Evolutionary conservation across 2,329 filamentous ascomycete species (phyloP), one percentile per base, ranked within the genome.

Genomic region (Botrytis aclada): DNA sequence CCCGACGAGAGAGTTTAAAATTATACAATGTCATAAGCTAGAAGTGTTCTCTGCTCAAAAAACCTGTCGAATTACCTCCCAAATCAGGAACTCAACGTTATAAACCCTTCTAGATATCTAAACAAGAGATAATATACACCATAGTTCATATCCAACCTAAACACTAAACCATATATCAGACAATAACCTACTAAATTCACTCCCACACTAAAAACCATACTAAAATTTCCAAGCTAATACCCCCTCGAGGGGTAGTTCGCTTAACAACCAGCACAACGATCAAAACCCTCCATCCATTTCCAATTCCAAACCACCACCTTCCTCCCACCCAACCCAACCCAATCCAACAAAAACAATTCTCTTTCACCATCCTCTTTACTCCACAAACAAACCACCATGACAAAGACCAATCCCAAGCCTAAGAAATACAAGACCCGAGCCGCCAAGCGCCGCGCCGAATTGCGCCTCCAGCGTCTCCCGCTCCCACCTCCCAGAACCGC

Each of bases 11-110:
- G 20, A n/a, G 10, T 20, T 37, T 51, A 8, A 12, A 20, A 16
- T 12, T 39, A 3, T 5, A 29, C 16, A 67, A 5, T 1, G 8
- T 10, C 25, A 41, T 56, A 0, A 32, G 1, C 16, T 1, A 56
- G 29, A 2, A 25, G 6, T 22, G 0, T 14, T 16, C 9, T 37
- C 32, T 22, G 16, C 10, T 25, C 5, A 41, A 16, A 32, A 7
- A 0, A 29, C 1, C 10, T 29, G 0, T 10, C 2, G 9, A 56
- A 4, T 8, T 18, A 7, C 16, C n/a, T 1, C 7, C 9, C 29
- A 67, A 34, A 29, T 22, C 25, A 39, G 14, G 4, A n/a, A 22
- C 22, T 9, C 18, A 67, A 8, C 25, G 37, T 8, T 10, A 4
- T 3, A 14, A 45, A 1, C 3, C 9, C 22, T 6, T 16, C 9